phyloP scores from a whole-genome alignment of 2,329 filamentous ascomycete genomes.

The Cladosporium cucumerinum region DNA sequence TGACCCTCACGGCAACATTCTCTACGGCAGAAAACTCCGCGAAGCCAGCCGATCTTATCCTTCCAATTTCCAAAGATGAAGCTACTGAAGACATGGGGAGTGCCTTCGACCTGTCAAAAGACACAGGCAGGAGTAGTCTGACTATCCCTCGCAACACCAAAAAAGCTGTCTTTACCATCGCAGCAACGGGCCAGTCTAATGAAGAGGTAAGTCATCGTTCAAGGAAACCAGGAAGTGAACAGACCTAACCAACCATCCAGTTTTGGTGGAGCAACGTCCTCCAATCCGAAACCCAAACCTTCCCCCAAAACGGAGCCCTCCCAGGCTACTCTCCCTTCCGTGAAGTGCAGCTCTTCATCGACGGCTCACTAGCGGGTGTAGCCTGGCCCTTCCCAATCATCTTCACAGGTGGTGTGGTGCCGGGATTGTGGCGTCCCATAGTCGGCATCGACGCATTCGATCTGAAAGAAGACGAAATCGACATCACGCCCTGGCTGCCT shows the following conservation, averaged over 20 bases:
- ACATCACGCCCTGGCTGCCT: constrained; percentile 73
- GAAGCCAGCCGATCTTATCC: neutral
- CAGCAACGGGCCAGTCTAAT: neutral
- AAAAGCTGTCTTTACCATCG: neutral
- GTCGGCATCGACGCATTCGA: constrained; percentile 78
- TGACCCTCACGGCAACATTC: neutral
- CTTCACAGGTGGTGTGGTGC: constrained; percentile 76
- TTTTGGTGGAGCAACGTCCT: neutral
- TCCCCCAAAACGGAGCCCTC: constrained; percentile 54
- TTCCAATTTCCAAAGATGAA: neutral
- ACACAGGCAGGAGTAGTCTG: neutral
- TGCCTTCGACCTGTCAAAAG: neutral
- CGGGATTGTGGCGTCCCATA: constrained; percentile 72
- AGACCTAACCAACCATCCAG: neutral
- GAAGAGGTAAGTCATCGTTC: neutral
- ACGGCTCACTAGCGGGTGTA: constrained; percentile 68
- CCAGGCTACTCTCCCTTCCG: constrained; percentile 71
- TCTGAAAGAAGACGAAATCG: constrained; percentile 74
- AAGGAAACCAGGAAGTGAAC: neutral
- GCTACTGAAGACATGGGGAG: neutral
- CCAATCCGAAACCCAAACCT: constrained; percentile 54
- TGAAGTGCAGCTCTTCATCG: constrained; percentile 73
- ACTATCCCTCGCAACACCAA: neutral
- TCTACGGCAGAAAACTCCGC: neutral
- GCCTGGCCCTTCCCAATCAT: constrained; percentile 80